Evolutionary conservation across 2,329 filamentous ascomycete species (phyloP).

Genomic region (Curvularia verruculosa): DNA sequence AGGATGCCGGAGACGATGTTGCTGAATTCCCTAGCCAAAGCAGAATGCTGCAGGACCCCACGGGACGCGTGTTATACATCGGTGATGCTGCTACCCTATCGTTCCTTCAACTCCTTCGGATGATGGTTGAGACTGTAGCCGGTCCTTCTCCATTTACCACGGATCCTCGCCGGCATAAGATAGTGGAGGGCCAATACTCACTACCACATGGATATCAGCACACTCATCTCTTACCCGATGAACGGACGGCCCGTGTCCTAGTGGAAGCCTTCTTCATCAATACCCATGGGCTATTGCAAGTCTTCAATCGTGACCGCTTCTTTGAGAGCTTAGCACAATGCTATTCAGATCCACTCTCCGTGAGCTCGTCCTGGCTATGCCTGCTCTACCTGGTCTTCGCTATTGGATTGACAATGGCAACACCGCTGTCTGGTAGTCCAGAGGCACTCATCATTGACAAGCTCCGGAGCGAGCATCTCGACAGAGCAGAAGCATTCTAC

Average conservation of each 20-base stretch:
- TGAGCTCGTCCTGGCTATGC: slow-evolving; percentile 61
- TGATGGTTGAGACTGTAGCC: slow-evolving; percentile 62
- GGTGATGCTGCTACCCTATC: slow-evolving; percentile 68
- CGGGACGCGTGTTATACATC: slow-evolving; percentile 64
- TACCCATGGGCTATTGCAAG: slow-evolving; percentile 66
- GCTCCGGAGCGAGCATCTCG: slow-evolving; percentile 56
- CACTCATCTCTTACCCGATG: slow-evolving; percentile 63
- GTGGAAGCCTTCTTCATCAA: slow-evolving; percentile 67
- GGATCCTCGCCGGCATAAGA: slow-evolving; percentile 63
- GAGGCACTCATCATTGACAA: slow-evolving; percentile 61
- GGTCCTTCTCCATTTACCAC: slow-evolving; percentile 64
- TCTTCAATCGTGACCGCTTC: slow-evolving; percentile 63
- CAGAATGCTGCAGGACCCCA: slow-evolving; percentile 66
- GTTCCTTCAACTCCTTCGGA: slow-evolving; percentile 65
- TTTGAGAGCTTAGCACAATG: slow-evolving; percentile 58
- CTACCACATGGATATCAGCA: slow-evolving; percentile 55
- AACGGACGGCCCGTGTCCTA: slow-evolving; percentile 60
- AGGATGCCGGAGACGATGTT: slow-evolving; percentile 61
- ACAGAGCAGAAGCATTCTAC: slow-evolving; percentile 68
- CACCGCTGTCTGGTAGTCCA: slow-evolving; percentile 56
- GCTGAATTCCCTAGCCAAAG: slow-evolving; percentile 61
- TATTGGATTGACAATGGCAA: slow-evolving; percentile 65
- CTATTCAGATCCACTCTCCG: slow-evolving; percentile 60
- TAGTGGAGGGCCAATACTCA: slow-evolving; percentile 61
- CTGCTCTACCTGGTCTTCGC: slow-evolving; percentile 67